Conservation (phyloP, 441 rosid genomes). For the Adansonia madagascariensis region DNA sequence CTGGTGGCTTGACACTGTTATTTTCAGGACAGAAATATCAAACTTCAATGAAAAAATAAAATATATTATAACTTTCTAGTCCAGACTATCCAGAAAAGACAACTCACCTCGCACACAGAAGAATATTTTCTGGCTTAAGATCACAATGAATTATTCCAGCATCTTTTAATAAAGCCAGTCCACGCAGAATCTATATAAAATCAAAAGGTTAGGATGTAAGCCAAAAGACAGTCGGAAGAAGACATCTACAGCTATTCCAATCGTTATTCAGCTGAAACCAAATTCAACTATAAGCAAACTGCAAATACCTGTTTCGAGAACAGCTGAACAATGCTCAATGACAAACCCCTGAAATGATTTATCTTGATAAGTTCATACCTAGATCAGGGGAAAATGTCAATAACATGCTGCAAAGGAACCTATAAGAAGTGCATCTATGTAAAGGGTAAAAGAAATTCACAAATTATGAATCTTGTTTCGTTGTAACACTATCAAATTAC, state of each 20-base stretch:
- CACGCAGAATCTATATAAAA: slow-evolving; percentile 74
- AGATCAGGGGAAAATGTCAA: slow-evolving; percentile 36
- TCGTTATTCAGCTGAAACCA: slow-evolving; percentile 13
- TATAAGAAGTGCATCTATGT: slow-evolving; percentile 21
- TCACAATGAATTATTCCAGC: slow-evolving; percentile 99
- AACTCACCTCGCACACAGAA: slow-evolving; percentile 86
- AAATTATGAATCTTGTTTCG: slow-evolving; percentile 16
- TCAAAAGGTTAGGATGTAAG: slow-evolving; percentile 22
- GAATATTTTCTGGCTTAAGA: slow-evolving; percentile 98
- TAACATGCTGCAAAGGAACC: slow-evolving; percentile 22
- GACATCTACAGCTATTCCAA: slow-evolving; percentile 6
- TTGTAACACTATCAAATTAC: slow-evolving; percentile 34
- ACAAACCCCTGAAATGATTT: slow-evolving; percentile 90
- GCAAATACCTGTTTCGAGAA: slow-evolving; percentile 92
- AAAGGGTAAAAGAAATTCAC: slow-evolving; percentile 25
- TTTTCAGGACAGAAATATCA: slow-evolving; percentile 45
- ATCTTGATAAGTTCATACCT: slow-evolving; percentile 99
- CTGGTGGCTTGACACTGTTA: slow-evolving; percentile 88
- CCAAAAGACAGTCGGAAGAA: slow-evolving; percentile 6
- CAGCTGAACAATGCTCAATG: slow-evolving; percentile 91
- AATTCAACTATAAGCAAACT: slow-evolving; percentile 27
- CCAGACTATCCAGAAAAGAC: slow-evolving; percentile 30
- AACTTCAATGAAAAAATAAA: slow-evolving; percentile 29
- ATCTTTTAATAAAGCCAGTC: slow-evolving; percentile 89
- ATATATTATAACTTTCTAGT: slow-evolving; percentile 21